phyloP scores from a whole-genome alignment of 345 rosid species.

The Citropsis articulata region DNA sequence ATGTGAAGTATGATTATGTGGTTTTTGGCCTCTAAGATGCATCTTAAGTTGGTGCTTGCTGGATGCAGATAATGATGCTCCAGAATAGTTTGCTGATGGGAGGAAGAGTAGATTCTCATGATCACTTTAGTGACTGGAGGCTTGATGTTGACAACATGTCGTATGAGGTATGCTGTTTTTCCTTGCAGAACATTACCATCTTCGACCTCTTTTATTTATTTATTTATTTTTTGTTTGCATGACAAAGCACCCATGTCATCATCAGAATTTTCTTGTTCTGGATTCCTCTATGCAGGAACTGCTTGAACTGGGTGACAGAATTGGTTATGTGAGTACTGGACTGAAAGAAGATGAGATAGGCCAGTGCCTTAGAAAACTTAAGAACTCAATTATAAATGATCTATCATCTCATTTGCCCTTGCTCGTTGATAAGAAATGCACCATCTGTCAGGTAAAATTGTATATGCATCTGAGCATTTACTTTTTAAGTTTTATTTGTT shows the following conservation, averaged over 20 bases:
- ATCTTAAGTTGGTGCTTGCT: neutral
- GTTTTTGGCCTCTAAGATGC: neutral
- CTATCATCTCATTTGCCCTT: conserved; percentile 27
- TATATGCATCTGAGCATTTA: neutral
- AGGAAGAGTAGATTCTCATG: conserved; percentile 35
- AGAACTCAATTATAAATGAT: conserved; percentile 34
- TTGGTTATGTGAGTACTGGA: conserved; percentile 82
- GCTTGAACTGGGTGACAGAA: conserved; percentile 85
- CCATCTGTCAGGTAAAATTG: conserved; percentile 70
- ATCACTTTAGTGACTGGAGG: conserved; percentile 51
- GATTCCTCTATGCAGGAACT: conserved; percentile 49
- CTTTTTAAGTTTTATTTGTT: neutral
- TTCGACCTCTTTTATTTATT: neutral
- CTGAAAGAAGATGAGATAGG: conserved; percentile 74
- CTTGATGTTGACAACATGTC: conserved; percentile 60
- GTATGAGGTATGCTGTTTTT: conserved; percentile 43
- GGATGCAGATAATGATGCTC: conserved; percentile 49
- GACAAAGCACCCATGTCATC: neutral
- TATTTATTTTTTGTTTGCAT: neutral
- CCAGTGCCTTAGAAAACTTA: conserved; percentile 58
- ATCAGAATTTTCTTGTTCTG: neutral
- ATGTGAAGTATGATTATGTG: neutral
- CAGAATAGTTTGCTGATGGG: conserved; percentile 46
- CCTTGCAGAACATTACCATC: neutral
- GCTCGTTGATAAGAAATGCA: conserved; percentile 65